Evolutionary conservation across 305 asterid species (phyloP).

Genomic region (Fraxinus ornus): DNA sequence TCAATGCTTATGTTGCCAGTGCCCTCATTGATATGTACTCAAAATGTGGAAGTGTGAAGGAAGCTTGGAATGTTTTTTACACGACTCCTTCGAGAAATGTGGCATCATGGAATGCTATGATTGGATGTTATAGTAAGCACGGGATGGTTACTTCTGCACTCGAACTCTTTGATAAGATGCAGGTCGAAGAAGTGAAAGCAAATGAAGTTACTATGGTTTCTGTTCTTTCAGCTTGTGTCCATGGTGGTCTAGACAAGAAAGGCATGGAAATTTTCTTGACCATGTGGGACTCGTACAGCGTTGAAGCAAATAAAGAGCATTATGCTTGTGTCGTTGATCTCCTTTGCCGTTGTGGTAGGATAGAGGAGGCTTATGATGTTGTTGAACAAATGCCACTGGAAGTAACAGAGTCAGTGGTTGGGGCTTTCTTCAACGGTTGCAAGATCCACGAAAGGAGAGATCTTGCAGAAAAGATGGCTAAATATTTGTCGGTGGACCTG

Average conservation of each 20-base stretch:
- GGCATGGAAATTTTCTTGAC: constrained; percentile 51
- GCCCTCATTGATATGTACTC: constrained; percentile 70
- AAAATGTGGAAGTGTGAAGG: constrained; percentile 53
- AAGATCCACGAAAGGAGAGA: constrained; percentile 59
- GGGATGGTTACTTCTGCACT: constrained; percentile 52
- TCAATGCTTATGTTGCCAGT: constrained; percentile 53
- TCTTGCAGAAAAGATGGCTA: constrained; percentile 54
- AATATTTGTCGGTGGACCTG: constrained; percentile 33
- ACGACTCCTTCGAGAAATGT: constrained; percentile 37
- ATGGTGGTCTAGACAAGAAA: constrained; percentile 55
- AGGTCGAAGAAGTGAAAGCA: constrained; percentile 36
- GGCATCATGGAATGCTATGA: constrained; percentile 60
- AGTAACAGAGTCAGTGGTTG: constrained; percentile 41
- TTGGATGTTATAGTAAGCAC: constrained; percentile 61
- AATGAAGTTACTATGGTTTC: constrained; percentile 57
- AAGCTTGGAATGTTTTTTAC: constrained; percentile 46
- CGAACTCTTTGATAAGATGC: constrained; percentile 48
- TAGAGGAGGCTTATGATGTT: constrained; percentile 25
- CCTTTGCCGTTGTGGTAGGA: constrained; percentile 58
- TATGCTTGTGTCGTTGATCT: constrained; percentile 60
- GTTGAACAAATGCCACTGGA: constrained; percentile 38
- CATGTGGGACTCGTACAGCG: constrained; percentile 34
- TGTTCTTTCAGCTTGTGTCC: constrained; percentile 61
- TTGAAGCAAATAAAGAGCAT: constrained; percentile 50
- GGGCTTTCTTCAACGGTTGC: constrained; percentile 77